phyloP scores from a whole-genome alignment of 2,329 filamentous ascomycete genomes.

The Macrophomina pseudophaseolina region DNA sequence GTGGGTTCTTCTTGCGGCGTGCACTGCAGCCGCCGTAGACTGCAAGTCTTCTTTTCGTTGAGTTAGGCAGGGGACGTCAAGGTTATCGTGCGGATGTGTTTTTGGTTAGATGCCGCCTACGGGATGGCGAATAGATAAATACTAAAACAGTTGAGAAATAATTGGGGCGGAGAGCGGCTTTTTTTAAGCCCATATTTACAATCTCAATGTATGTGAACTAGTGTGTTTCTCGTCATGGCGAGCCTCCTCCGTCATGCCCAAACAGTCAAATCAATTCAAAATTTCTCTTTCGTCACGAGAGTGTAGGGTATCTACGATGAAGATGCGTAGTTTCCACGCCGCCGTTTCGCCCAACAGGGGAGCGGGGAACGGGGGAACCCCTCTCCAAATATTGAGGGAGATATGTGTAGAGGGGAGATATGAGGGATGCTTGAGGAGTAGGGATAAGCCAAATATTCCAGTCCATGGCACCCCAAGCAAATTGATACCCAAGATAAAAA shows the following conservation, averaged over 20 bases:
- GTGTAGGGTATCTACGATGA: slow-evolving; percentile 8
- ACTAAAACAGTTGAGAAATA: neutral
- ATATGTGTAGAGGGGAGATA: no score
- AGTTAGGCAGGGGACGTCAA: neutral
- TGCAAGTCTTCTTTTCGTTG: neutral
- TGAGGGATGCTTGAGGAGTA: neutral
- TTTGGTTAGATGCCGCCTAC: neutral
- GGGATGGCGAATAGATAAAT: neutral
- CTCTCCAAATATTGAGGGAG: no score
- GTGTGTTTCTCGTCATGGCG: neutral
- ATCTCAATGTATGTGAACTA: no score
- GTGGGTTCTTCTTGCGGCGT: neutral
- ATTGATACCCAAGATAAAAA: neutral
- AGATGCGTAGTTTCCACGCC: neutral
- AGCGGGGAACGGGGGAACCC: no score
- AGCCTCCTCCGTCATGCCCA: neutral
- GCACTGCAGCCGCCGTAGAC: neutral
- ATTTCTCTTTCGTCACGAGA: neutral
- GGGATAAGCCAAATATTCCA: neutral
- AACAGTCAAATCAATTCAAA: neutral
- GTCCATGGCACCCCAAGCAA: neutral
- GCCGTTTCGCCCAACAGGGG: neutral
- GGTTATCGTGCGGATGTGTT: neutral
- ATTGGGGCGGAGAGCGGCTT: neutral
- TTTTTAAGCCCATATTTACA: neutral